phyloP scores from a whole-genome alignment of 352 stramenopile genomes.

The Pythium scleroteichum region DNA sequence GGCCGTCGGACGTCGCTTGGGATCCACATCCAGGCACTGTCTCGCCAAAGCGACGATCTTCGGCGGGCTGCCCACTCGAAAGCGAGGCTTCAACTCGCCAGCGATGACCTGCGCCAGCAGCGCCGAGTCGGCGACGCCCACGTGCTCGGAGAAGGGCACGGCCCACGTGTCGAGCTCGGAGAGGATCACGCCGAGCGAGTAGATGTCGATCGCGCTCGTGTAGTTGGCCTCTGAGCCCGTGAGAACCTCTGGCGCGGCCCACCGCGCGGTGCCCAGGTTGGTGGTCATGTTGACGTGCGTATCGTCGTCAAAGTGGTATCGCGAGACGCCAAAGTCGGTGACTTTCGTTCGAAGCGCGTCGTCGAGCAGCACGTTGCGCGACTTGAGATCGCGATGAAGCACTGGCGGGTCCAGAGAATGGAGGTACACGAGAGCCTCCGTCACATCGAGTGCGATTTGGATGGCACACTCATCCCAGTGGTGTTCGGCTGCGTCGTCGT shows the following conservation, averaged over 20 bases:
- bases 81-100: constrained; percentile 31
- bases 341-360: constrained; percentile 59
- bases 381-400: constrained; percentile 26
- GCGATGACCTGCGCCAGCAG: constrained; percentile 39
- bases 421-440: constrained; percentile 57
- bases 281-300: constrained; percentile 14
- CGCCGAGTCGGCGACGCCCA: constrained; percentile 36
- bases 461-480: constrained; percentile 20
- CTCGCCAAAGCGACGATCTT: constrained; percentile 37
- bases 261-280: constrained; percentile 43
- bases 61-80: constrained; percentile 26
- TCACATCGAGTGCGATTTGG: constrained; percentile 51
- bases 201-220: constrained; percentile 53
- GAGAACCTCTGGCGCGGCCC: constrained; percentile 65
- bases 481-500: constrained; percentile 6
- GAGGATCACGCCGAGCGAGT: constrained; percentile 54
- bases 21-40: constrained; percentile 39
- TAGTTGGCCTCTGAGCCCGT: constrained; percentile 42
- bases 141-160: constrained; percentile 43
- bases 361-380: constrained; percentile 44
- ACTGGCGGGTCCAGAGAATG: constrained; percentile 53
- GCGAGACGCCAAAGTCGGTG: constrained; percentile 61
- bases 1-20: constrained; percentile 35
- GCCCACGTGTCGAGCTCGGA: constrained; percentile 50
- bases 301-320: constrained; percentile 35